Evolutionary conservation across 139 green algal species (phyloP), one percentile per base, ranked within the genome.

Genomic region (Coccomyxa sp.): DNA sequence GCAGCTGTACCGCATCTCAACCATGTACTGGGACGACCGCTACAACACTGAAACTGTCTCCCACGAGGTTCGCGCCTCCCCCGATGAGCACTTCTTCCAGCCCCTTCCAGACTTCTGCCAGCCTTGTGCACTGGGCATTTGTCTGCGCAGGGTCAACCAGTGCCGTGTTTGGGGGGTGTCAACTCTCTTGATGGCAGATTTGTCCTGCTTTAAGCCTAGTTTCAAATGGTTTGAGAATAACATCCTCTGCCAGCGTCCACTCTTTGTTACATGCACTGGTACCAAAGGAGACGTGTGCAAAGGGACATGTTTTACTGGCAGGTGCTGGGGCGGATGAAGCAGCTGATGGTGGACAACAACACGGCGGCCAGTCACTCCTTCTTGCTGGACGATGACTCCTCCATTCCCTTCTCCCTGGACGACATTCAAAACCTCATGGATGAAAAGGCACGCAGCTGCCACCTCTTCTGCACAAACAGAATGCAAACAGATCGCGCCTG

Each of bases 1-100:
- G 90, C 97, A 99, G 93, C 92, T 99, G 77, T 99, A 99, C 94
- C 94, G 97, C 86, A 98, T 99, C 87, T 94, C 84, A 86, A 99
- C 96, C 79, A 99, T 99, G 97, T 99, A 99, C 95, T 97, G 94
- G 94, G 95, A 98, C 80, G 95, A 97, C 88, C 93, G 90, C 85
- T 99, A 98, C 90, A 95, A 94, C 87, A 99, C 97, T 10, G 96
- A 99, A 88, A 98, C 95, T 17, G 97, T 99, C 59, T 92, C 88
- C 28, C 90, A 90, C 45, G 91, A 96, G 77, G 96, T 98, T 77
- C 88, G 45, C 51, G 58, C 63, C 1, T 71, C 63, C 7, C 63
- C 63, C 63, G 1, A 51, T 51, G n/a, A n/a, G 3, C 38, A 51
- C 38, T 11, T 51, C 38, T 51, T 7, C 38, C 59, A 79, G 14